Base-by-base conservation (phyloP, 257 asterid species). In the Parsonsia alboflavescens region DNA sequence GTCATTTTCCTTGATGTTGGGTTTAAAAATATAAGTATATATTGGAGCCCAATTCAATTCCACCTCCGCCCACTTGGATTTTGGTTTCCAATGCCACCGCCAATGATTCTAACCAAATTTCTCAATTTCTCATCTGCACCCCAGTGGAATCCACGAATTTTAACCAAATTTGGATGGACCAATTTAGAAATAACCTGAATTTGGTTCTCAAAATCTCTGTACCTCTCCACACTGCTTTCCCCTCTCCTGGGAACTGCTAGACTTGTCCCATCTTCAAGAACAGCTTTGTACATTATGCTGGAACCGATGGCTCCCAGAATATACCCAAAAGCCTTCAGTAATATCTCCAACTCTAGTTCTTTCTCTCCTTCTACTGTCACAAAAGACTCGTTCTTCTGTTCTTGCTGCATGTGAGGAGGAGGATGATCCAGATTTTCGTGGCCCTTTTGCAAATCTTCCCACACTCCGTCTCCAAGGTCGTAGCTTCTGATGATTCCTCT, bases 241-340 rank as follows among this genome's bases (percentile, higher is more conserved):
- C 98, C 99, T 10, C 92, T 88, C 15, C 99, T 63, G 17, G 98
- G 86, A 50, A 95, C 99, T 0, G 99, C 99, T 11, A 92, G 59
- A 0, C 90, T 82, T 0, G 96, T 82, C 0, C 99, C 98, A 53
- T 92, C 96, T 57, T 95, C 96, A 0, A 95, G 83, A 70, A 95
- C 98, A 0, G 99, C 97, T 85, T 95, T 95, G 87, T 95, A 95
- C 94, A 95, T 84, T 74, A 95, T 95, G 73, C 96, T 92, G 0
- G 99, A 88, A 0, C 97, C 99, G 26, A 96, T 90, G 1, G 98
- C 96, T 0, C 98, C 99, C 70, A 95, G 68, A 26, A 92, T 90
- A 70, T 95, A 95, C 0, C 97, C 99, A 7, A 98, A 95, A 0
- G 99, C 98, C 56, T 93, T 92, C 0, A 95, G 92, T 81, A 95